phyloP scores from a whole-genome alignment of 345 rosid genomes.

The Physaria fendleri region DNA sequence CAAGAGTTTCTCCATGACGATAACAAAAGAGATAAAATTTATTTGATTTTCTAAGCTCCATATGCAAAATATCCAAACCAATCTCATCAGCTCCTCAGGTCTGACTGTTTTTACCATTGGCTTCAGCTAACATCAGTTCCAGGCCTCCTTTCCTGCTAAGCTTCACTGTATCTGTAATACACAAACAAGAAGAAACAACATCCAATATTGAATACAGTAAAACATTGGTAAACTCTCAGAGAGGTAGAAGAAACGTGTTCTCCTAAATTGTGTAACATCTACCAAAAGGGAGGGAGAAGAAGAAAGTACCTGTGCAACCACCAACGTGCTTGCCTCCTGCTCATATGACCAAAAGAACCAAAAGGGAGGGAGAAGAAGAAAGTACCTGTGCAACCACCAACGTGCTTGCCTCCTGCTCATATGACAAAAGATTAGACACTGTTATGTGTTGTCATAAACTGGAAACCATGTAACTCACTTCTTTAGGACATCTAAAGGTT shows the following conservation, averaged over 20 bases:
- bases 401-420: constrained; percentile 82
- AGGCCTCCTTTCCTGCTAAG: constrained; percentile 67
- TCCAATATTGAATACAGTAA: neutral
- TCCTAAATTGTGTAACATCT: neutral
- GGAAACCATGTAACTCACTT: neutral
- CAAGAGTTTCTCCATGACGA: constrained; percentile 2
- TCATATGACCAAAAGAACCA: too few species aligned
- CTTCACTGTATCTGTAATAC: constrained; percentile 67
- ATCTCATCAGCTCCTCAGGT: constrained; percentile 5
- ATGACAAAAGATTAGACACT: neutral
- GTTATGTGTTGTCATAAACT: neutral
- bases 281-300: neutral
- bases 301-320: constrained; percentile 77
- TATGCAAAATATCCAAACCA: constrained; percentile 18
- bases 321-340: constrained; percentile 96
- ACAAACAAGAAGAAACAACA: neutral
- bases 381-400: constrained; percentile 95
- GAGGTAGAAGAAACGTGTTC: neutral
- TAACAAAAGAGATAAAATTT: neutral
- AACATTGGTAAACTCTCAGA: neutral
- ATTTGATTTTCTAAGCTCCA: neutral
- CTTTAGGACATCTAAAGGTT: neutral
- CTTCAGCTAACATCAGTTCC: constrained; percentile 53
- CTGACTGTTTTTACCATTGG: constrained; percentile 33
- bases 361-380: neutral